Evolutionary conservation across 305 asterid species (phyloP), one percentile per base, ranked within the genome.

Genomic region (Rubia peregrina): DNA sequence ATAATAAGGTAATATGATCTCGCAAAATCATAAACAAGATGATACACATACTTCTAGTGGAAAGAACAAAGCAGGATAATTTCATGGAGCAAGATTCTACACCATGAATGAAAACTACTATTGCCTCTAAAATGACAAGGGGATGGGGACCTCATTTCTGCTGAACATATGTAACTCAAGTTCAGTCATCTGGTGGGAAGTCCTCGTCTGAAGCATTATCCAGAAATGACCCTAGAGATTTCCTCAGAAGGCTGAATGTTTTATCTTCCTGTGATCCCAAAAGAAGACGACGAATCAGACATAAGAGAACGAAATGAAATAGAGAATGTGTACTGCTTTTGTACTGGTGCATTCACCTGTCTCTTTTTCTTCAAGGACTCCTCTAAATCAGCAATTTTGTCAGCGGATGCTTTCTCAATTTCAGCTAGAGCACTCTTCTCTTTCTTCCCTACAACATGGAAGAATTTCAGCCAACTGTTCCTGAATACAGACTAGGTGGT

Each of bases 151-250:
- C 63, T 61, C 30, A 21, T 33, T 30, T 53, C 69, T 60, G 64
- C 64, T 70, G 76, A 65, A 41, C 22, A 40, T 14, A 42, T 40
- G 22, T 49, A 9, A 43, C 48, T 61, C 48, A 71, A 65, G 44
- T 74, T 86, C 83, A 89, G 73, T 89, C 96, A 46, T 94, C 96
- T 46, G 81, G 84, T n/a, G 90, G 96, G 83, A 91, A 89, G 84
- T 88, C 99, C 75, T 91, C 99, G 68, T 91, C 99, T 33, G 95
- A 91, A 71, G 93, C 96, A 74, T 85, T 75, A 74, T 92, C 99
- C 82, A 91, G 88, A 80, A 94, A 87, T 36, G 98, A 94, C 4
- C 93, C 99, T 44, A 91, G 80, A 41, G 87, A 83, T 78, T 91
- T 91, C 71, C 87, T 88, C 81, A 94, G 80, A 70, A 91, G 86